Evolutionary conservation across 2,329 filamentous ascomycete species (phyloP).

Genomic region (Zymoseptoria ardabiliae): DNA sequence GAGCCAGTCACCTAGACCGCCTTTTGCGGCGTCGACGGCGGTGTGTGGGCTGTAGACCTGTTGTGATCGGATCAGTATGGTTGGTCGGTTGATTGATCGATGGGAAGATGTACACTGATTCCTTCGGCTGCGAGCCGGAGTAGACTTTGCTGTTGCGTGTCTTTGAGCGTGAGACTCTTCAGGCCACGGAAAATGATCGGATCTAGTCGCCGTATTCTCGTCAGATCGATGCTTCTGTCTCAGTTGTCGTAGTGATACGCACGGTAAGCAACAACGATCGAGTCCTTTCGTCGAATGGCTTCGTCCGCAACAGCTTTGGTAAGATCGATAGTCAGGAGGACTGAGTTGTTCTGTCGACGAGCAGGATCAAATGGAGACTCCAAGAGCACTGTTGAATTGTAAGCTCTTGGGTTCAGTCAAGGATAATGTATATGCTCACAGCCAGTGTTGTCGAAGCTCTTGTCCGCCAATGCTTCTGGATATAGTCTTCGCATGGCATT

Average conservation of each 20-base stretch:
- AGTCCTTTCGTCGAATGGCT: slow-evolving; percentile 68
- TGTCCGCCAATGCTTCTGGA: slow-evolving; percentile 80
- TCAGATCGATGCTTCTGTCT: slow-evolving; percentile 16
- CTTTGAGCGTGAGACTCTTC: slow-evolving; percentile 75
- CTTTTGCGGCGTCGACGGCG: slow-evolving; percentile 77
- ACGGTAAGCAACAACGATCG: slow-evolving; percentile 87
- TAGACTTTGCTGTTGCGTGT: slow-evolving; percentile 81
- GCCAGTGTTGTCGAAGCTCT: slow-evolving; percentile 94
- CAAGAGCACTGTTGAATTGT: slow-evolving; percentile 50
- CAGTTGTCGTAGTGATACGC: slow-evolving; percentile 25
- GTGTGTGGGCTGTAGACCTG: slow-evolving; percentile 87
- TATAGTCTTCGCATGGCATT: slow-evolving; percentile 78
- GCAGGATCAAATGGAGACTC: slow-evolving; percentile 58
- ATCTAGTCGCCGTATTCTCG: slow-evolving; percentile 48
- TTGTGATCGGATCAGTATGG: background rate
- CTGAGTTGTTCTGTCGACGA: slow-evolving; percentile 55
- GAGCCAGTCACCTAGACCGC: slow-evolving; percentile 90
- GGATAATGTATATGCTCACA: slow-evolving; percentile 29
- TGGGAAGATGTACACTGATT: slow-evolving; percentile 55
- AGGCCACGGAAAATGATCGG: slow-evolving; percentile 93
- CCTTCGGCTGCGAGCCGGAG: slow-evolving; percentile 75
- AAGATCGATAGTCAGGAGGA: slow-evolving; percentile 81
- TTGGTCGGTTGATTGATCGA: background rate
- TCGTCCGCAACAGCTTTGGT: slow-evolving; percentile 85
- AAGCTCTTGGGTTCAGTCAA: background rate